Evolutionary conservation across 768 basidiomycete genomes (phyloP).

Genomic region (Tricholoma saponaceum): DNA sequence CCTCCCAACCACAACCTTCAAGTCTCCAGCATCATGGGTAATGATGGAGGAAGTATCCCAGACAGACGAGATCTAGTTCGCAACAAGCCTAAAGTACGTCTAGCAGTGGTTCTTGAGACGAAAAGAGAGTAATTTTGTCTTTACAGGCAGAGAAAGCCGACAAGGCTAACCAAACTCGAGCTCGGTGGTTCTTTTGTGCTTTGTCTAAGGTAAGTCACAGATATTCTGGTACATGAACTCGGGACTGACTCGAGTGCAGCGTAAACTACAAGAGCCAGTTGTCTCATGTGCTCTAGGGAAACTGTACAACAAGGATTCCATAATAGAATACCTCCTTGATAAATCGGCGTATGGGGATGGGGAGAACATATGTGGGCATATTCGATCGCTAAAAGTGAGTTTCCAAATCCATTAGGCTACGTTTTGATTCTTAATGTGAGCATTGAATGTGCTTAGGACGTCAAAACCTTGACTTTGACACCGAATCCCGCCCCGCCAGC

Average conservation of each 20-base stretch:
- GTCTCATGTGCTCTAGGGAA: constrained; percentile 92
- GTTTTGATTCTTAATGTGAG: background rate
- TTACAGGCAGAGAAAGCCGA: constrained; percentile 79
- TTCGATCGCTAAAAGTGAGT: constrained; percentile 83
- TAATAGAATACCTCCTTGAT: constrained; percentile 88
- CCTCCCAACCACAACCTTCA: background rate
- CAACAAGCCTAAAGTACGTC: constrained; percentile 62
- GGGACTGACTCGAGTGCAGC: constrained; percentile 34
- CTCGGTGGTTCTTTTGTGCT: constrained; percentile 91
- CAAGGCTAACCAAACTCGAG: constrained; percentile 83
- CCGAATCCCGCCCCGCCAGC: constrained; percentile 56
- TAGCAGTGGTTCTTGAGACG: background rate
- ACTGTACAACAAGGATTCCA: constrained; percentile 93
- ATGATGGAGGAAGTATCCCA: constrained; percentile 87
- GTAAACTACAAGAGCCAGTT: constrained; percentile 81
- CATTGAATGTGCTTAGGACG: constrained; percentile 56
- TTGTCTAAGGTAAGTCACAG: constrained; percentile 74
- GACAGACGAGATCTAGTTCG: constrained; percentile 77
- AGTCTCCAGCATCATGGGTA: constrained; percentile 52
- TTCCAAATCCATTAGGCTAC: background rate
- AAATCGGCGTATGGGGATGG: constrained; percentile 85
- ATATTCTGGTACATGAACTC: background rate
- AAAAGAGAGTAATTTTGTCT: background rate
- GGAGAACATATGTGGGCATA: constrained; percentile 84
- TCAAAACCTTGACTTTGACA: constrained; percentile 80